Percentiles rank a stretch among this genome's conserved stretches.
Conservation (phyloP, 305 asterid species). For the Euphrasia arctica region DNA sequence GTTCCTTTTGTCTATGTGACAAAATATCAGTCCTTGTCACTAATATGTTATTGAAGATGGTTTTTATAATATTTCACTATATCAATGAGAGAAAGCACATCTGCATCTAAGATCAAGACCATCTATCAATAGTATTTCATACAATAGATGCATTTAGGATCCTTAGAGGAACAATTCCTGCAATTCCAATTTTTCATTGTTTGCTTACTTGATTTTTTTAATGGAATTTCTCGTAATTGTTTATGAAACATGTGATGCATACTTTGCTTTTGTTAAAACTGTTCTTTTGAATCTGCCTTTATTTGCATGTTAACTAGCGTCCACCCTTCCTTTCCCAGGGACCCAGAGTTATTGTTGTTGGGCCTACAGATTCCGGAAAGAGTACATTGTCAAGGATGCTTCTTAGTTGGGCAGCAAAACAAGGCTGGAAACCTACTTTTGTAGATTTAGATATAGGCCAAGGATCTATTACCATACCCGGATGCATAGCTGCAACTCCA, state of each 20-base stretch:
- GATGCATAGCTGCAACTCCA: conserved; percentile 94
- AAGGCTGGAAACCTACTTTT: conserved; percentile 98
- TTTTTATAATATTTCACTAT: no score
- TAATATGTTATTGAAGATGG: neutral
- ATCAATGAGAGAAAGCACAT: neutral
- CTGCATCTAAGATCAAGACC: neutral
- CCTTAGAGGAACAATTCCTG: no score
- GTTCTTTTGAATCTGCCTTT: neutral
- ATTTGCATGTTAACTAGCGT: conserved; percentile 15
- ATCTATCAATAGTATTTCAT: neutral
- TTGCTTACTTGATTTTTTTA: neutral
- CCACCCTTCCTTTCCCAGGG: conserved; percentile 57
- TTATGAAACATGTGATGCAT: neutral
- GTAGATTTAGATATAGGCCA: conserved; percentile 98
- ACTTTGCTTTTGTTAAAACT: neutral
- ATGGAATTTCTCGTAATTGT: neutral
- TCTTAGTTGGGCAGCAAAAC: conserved; percentile 99
- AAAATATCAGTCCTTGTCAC: neutral
- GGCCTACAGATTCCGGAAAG: conserved; percentile 98
- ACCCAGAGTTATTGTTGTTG: conserved; percentile 95
- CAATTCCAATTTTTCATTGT: no score
- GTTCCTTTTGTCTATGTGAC: neutral
- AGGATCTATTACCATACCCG: conserved; percentile 95
- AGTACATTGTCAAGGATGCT: conserved; percentile 95
- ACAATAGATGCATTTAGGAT: neutral